Evolutionary conservation across 2,329 filamentous ascomycete species (phyloP).

Genomic region (Parafenestella ontariensis): DNA sequence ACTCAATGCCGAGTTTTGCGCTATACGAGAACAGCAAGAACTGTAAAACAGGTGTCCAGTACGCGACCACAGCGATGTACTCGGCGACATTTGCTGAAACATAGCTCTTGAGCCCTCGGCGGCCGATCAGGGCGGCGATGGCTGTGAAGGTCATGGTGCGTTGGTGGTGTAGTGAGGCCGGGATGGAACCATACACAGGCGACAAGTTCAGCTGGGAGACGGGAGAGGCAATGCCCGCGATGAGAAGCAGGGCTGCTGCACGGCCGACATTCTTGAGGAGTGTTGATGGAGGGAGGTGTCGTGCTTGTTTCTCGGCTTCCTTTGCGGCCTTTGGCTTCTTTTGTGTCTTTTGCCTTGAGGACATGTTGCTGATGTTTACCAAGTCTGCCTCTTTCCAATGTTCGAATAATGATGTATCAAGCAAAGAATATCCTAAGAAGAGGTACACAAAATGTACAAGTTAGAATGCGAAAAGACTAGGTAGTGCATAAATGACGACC

Average conservation of each 20-base stretch:
- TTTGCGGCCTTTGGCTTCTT: constrained; percentile 44
- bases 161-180: constrained; percentile 74
- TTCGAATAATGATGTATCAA: background rate
- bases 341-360: constrained; percentile 41
- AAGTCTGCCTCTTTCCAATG: background rate
- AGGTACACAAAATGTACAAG: background rate
- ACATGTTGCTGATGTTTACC: constrained; percentile 32
- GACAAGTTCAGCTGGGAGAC: constrained; percentile 79
- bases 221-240: constrained; percentile 70
- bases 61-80: constrained; percentile 74
- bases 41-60: constrained; percentile 77
- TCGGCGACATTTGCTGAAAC: constrained; percentile 56
- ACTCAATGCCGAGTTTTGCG: constrained; percentile 67
- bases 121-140: constrained; percentile 75
- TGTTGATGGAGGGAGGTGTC: constrained; percentile 28
- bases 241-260: constrained; percentile 55
- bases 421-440: background rate
- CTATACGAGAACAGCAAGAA: constrained; percentile 74
- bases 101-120: constrained; percentile 62
- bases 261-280: constrained; percentile 41
- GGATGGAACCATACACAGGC: constrained; percentile 87
- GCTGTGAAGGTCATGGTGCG: constrained; percentile 70
- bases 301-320: constrained; percentile 32
- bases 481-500: constrained; percentile 4
- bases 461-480: constrained; percentile 20